A percentile compares a stretch with the other conserved stretches of the same genome.
Evolutionary conservation across 2,329 filamentous ascomycete species (phyloP).

Genomic region (Paracorniculantispora psalliotae): DNA sequence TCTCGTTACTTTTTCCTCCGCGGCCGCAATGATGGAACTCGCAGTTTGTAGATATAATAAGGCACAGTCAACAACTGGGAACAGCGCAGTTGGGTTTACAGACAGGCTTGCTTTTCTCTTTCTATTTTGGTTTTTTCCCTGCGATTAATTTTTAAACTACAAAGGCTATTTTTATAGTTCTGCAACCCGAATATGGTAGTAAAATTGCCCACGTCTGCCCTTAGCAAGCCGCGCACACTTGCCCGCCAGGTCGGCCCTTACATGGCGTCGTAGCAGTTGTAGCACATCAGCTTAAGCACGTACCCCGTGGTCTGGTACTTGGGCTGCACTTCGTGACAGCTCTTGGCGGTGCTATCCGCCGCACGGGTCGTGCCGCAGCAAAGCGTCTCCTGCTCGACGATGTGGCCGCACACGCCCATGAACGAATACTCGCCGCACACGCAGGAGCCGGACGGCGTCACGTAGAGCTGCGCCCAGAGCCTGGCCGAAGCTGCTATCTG

Average conservation of each 20-base stretch:
- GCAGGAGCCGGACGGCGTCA: neutral
- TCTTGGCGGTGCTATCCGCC: neutral
- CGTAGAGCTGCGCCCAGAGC: neutral
- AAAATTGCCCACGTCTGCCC: no score
- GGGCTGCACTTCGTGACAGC: neutral
- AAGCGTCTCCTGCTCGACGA: neutral
- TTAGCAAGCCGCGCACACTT: no score
- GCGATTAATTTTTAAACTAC: no score
- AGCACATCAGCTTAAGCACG: neutral
- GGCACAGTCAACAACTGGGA: no score
- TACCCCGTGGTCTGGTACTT: neutral
- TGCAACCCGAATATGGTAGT: no score
- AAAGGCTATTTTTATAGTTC: no score
- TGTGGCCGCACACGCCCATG: neutral
- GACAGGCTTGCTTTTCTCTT: no score
- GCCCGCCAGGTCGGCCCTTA: neutral
- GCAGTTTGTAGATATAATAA: no score
- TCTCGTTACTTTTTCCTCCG: no score
- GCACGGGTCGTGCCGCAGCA: neutral
- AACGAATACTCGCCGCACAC: neutral
- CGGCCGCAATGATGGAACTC: no score
- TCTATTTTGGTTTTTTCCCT: no score
- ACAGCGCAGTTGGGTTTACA: no score
- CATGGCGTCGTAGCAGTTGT: neutral
- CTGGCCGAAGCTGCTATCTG: neutral